A percentile compares a stretch with the other conserved stretches of the same genome.
These are phyloP conservation scores for Diaporthe amygdali DNA, from an alignment of 2,329 filamentous ascomycete genomes.

Conservation along the genomic window DNA sequence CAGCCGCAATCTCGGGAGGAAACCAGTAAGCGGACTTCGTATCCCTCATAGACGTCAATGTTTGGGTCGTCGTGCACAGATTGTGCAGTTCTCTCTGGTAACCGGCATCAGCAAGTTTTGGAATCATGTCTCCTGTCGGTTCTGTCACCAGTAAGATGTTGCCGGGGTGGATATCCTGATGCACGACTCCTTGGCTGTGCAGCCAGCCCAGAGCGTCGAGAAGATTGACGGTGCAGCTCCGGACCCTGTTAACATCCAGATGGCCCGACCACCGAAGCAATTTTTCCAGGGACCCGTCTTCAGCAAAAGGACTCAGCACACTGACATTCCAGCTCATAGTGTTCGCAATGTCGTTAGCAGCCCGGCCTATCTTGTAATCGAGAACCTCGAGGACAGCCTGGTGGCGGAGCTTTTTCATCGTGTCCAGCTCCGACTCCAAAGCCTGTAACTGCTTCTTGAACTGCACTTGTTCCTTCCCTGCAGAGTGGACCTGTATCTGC, in stretches of 20 bases:
- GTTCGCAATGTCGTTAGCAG: conserved; percentile 42
- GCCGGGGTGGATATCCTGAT: conserved; percentile 80
- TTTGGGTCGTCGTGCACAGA: conserved; percentile 58
- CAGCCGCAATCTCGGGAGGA: conserved; percentile 74
- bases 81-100: conserved; percentile 73
- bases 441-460: conserved; percentile 79
- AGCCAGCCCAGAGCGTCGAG: conserved; percentile 88
- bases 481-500: conserved; percentile 65
- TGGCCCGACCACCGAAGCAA: conserved; percentile 79
- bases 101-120: conserved; percentile 76
- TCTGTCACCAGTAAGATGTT: conserved; percentile 82
- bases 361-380: conserved; percentile 77
- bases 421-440: conserved; percentile 78
- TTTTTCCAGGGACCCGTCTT: conserved; percentile 83
- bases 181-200: conserved; percentile 82
- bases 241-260: conserved; percentile 75
- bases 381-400: conserved; percentile 79
- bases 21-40: conserved; percentile 83
- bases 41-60: conserved; percentile 58
- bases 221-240: conserved; percentile 90
- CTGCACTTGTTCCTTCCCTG: conserved; percentile 61
- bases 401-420: conserved; percentile 76
- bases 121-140: conserved; percentile 69
- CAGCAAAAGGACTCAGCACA: conserved; percentile 76
- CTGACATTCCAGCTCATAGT: conserved; percentile 70